Evolutionary conservation across 2,329 filamentous ascomycete species (phyloP).

Genomic region (Neoarthrinium moseri): DNA sequence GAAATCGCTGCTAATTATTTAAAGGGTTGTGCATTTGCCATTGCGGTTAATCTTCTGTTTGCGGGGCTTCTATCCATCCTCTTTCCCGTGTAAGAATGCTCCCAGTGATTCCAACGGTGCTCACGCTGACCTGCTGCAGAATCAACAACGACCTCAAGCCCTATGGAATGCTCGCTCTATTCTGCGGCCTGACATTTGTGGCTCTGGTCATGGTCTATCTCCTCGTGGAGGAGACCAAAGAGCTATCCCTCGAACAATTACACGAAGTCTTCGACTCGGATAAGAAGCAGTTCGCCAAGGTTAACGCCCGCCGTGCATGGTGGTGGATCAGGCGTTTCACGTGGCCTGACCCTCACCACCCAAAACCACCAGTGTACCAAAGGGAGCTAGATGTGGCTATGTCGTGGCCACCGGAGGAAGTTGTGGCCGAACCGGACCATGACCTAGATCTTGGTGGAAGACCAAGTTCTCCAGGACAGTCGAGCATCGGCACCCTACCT

Average conservation of each 20-base stretch:
- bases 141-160: neutral
- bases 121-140: neutral
- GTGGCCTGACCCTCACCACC: neutral
- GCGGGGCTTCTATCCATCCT: neutral
- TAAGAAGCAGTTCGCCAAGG: neutral
- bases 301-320: neutral
- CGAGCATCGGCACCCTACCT: too few relatives aligned
- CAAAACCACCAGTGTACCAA: neutral
- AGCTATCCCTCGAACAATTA: neutral
- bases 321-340: neutral
- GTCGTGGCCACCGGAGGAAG: too few relatives aligned
- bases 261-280: neutral
- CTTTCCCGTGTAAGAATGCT: neutral
- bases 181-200: constrained; percentile 16
- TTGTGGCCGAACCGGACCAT: too few relatives aligned
- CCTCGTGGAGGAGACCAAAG: neutral
- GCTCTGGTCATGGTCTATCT: constrained; percentile 18
- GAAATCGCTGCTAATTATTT: too few relatives aligned
- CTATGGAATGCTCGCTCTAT: neutral
- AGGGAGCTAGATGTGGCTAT: too few relatives aligned
- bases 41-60: neutral
- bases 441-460: too few relatives aligned
- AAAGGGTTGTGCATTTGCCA: neutral
- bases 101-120: neutral
- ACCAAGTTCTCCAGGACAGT: too few relatives aligned